Evolutionary conservation across 1,284 basidiomycete species (phyloP), one percentile per base, ranked within the genome.

Genomic region (Cryptococcus sp.): DNA sequence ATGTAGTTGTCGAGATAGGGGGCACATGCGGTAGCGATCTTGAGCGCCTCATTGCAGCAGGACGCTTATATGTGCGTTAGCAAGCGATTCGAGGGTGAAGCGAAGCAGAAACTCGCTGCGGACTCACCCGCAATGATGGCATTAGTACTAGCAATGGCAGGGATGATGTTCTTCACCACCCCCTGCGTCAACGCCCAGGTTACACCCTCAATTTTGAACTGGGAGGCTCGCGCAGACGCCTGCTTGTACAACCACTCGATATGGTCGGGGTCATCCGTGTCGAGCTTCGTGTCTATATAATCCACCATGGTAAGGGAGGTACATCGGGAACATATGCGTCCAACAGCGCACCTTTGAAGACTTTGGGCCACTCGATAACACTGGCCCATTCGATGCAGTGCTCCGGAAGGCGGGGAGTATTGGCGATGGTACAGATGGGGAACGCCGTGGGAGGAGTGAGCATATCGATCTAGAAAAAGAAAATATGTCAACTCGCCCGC

Each of bases 301-400:
- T 15, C 13, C 28, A 20, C 4, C 20, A 47, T 33, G 52, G 20
- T 43, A 23, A 57, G 50, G 15, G 15, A 35, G 20, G 23, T 48
- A 21, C 23, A 49, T 46, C 44, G 1, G 20, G 15, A 24, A 13
- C 4, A 28, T 28, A 8, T 24, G 24, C 38, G 28, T 50, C 5
- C 28, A 5, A 9, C 9, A 23, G 43, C 64, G 38, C n/a, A 91
- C 92, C 90, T 75, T 88, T 89, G 67, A 89, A 87, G 1, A 92
- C 85, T 37, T 86, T 85, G 4, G 95, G 95, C 96, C 96, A 99
- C 77, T 99, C 94, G 37, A 99, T 81, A n/a, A 98, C 94, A 47
- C 90, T 94, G 0, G 96, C 96, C 95, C 96, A 99, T 78, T 98
- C 96, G 71, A 99, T 98, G 72, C 96, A 98, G 73, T 99, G 96